Evolutionary conservation across 192 early-diverging fungal genomes (phyloP).

Genomic region (Dissophora ornata): DNA sequence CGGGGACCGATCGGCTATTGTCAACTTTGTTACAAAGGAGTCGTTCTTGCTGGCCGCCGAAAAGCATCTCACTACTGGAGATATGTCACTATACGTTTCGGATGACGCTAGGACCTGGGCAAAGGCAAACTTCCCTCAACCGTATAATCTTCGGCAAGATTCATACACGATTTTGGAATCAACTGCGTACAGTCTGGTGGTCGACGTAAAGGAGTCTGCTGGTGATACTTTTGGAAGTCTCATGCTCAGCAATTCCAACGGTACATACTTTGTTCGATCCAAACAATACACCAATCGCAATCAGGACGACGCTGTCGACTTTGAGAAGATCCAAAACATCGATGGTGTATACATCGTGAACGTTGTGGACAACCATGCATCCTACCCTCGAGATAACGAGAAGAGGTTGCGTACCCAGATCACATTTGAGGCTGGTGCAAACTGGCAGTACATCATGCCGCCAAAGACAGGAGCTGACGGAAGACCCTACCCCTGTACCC

Average conservation of each 20-base stretch:
- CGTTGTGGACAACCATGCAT: constrained; percentile 81
- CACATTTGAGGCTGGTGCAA: constrained; percentile 88
- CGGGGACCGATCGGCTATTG: constrained; percentile 70
- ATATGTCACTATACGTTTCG: constrained; percentile 74
- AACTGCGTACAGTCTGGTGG: constrained; percentile 73
- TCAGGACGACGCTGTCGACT: constrained; percentile 81
- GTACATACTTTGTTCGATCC: constrained; percentile 83
- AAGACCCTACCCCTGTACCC: constrained; percentile 65
- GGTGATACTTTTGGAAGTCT: constrained; percentile 71
- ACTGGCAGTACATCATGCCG: constrained; percentile 78
- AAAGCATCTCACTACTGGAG: constrained; percentile 55
- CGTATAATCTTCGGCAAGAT: constrained; percentile 27
- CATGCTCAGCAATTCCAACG: constrained; percentile 89
- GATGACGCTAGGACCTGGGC: constrained; percentile 74
- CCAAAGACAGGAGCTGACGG: constrained; percentile 71
- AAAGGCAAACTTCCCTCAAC: constrained; percentile 66
- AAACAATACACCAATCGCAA: constrained; percentile 88
- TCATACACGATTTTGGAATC: constrained; percentile 92
- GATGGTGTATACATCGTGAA: constrained; percentile 90
- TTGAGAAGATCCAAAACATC: constrained; percentile 86
- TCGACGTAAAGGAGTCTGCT: constrained; percentile 71
- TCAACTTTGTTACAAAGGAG: constrained; percentile 78
- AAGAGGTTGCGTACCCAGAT: constrained; percentile 79
- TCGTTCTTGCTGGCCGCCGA: constrained; percentile 78
- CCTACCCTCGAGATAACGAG: constrained; percentile 42